A percentile compares a stretch with the other conserved stretches of the same genome.
Evolutionary conservation across 441 rosid species (phyloP).

Genomic region (Syzygium malaccense): DNA sequence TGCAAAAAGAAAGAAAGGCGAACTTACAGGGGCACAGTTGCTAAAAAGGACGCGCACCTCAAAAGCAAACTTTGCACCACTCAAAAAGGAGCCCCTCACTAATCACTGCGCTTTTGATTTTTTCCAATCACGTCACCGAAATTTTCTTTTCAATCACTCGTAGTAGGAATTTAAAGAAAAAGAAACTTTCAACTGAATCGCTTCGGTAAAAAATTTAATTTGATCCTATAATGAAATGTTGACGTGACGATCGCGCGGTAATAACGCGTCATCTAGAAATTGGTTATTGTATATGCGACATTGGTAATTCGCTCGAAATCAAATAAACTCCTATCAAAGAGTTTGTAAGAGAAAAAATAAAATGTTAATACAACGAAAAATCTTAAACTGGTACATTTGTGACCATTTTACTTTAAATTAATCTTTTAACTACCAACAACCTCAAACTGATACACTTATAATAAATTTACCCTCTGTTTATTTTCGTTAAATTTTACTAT

Average conservation of each 20-base stretch:
- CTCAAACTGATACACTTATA: too few relatives aligned
- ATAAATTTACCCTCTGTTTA: too few relatives aligned
- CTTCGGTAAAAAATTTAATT: neutral
- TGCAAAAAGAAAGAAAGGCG: neutral
- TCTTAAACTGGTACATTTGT: too few relatives aligned
- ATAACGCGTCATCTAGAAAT: fast-evolving
- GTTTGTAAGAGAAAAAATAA: too few relatives aligned
- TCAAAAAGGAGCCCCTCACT: neutral
- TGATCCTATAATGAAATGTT: neutral
- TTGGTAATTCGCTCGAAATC: too few relatives aligned
- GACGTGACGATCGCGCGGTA: fast-evolving
- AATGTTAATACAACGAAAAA: too few relatives aligned
- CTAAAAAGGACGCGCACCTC: neutral
- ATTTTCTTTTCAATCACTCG: neutral
- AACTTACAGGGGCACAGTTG: neutral
- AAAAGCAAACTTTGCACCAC: neutral
- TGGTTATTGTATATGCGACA: too few relatives aligned
- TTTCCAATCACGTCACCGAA: neutral
- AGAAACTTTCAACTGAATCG: neutral
- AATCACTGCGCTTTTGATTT: neutral
- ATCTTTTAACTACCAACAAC: too few relatives aligned
- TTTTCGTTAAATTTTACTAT: too few relatives aligned
- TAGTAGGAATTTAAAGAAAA: neutral
- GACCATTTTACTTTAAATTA: too few relatives aligned
- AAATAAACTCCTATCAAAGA: too few relatives aligned